Evolutionary conservation across 129 eudicot species (phyloP).

Genomic region (Heracleum sosnowskyi): DNA sequence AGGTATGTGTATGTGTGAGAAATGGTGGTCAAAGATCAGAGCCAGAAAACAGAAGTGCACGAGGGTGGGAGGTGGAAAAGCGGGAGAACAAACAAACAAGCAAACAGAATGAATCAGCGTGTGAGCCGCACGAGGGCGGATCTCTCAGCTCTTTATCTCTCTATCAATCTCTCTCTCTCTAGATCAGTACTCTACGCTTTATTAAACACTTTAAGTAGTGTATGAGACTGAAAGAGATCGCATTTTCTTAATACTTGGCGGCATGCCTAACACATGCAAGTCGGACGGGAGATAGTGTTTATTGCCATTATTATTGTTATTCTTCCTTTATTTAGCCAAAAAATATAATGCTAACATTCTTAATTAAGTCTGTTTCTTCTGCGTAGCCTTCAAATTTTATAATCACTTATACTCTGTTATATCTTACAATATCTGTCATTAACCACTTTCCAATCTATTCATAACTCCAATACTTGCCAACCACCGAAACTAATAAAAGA

Average conservation of each 20-base stretch:
- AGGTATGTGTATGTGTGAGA: neutral
- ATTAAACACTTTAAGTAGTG: neutral
- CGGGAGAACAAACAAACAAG: slow-evolving; percentile 24
- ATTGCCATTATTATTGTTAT: neutral
- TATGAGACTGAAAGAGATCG: neutral
- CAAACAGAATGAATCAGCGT: slow-evolving; percentile 67
- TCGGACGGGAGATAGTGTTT: no score
- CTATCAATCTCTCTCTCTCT: neutral
- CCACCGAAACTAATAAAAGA: neutral
- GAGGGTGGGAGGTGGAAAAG: slow-evolving; percentile 41
- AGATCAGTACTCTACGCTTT: neutral
- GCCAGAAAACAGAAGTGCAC: slow-evolving; percentile 17
- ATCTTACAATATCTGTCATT: neutral
- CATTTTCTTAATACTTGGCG: neutral
- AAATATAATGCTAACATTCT: slow-evolving; percentile 1
- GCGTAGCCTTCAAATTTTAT: neutral
- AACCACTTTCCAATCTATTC: neutral
- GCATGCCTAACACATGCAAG: no score
- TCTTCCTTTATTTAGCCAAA: neutral
- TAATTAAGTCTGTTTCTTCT: neutral
- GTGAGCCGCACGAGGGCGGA: slow-evolving; percentile 83
- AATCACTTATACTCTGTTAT: neutral
- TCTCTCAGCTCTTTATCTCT: slow-evolving; percentile 23
- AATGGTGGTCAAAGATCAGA: slow-evolving; percentile 32
- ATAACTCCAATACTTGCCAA: neutral